These are phyloP conservation scores for Boletus rubescentipes DNA, from an alignment of 768 basidiomycete genomes.

Conservation along the genomic window DNA sequence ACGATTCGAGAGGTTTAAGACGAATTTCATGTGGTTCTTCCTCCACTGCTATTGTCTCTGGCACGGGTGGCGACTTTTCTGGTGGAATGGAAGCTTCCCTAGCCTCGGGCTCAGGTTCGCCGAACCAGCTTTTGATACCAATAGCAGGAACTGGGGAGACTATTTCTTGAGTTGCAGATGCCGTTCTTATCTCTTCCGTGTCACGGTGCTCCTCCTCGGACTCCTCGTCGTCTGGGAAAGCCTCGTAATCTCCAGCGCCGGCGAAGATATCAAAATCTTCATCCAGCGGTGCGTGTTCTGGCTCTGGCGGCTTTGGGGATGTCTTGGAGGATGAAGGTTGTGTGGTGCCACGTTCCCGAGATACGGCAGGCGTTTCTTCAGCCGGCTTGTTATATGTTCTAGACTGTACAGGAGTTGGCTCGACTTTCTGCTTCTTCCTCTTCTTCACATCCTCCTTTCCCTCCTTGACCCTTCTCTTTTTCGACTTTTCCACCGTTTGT, in stretches of 20 bases:
- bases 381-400: not conserved
- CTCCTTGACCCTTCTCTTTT: slow-evolving; percentile 45
- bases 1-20: slow-evolving; percentile 76
- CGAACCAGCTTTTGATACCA: slow-evolving; percentile 44
- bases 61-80: slow-evolving; percentile 15
- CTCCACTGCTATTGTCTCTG: slow-evolving; percentile 10
- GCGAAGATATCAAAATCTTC: slow-evolving; percentile 87
- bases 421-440: slow-evolving; percentile 61
- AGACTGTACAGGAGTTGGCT: slow-evolving; percentile 23
- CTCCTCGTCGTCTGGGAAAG: slow-evolving; percentile 57
- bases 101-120: slow-evolving; percentile 36
- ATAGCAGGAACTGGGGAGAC: slow-evolving; percentile 1
- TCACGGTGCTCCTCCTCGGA: slow-evolving; percentile 38
- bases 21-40: slow-evolving; percentile 46
- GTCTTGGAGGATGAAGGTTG: slow-evolving; percentile 8
- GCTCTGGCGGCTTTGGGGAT: slow-evolving; percentile 11
- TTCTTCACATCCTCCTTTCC: slow-evolving; percentile 45
- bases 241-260: slow-evolving; percentile 80
- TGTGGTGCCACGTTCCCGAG: not conserved
- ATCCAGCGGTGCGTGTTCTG: slow-evolving; percentile 29
- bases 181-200: slow-evolving; percentile 14
- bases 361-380: not conserved
- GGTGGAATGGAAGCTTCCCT: not conserved
- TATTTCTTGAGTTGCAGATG: slow-evolving; percentile 9
- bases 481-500: slow-evolving; percentile 42